Conservation (phyloP, 805 yeast species). For the Priceomyces carsonii region DNA sequence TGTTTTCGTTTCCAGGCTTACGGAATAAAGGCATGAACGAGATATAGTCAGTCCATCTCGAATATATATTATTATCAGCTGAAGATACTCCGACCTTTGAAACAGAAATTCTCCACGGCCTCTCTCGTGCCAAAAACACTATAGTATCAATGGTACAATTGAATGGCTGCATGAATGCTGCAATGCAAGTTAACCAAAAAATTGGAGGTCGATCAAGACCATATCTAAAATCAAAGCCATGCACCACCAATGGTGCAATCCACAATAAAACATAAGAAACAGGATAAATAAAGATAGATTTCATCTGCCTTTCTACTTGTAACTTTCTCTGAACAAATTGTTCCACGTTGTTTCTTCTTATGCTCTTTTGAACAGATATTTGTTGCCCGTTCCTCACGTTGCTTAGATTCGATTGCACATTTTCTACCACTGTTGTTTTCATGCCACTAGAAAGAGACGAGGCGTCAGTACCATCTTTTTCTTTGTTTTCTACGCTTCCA, state of each 20-base stretch:
- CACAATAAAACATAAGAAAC: slow-evolving; percentile 5
- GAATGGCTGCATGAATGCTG: slow-evolving; percentile 8
- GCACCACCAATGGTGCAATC: slow-evolving; percentile 5
- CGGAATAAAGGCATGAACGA: slow-evolving; percentile 3
- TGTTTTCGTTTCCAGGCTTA: background rate
- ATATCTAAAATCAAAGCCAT: slow-evolving; percentile 2
- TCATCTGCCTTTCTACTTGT: slow-evolving; percentile 3
- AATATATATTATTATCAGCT: background rate
- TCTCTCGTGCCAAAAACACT: slow-evolving; percentile 4
- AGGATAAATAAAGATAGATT: slow-evolving; percentile 5
- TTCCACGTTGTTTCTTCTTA: background rate
- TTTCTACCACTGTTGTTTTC: too few relatives aligned
- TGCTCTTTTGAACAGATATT: background rate
- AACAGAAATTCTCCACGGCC: slow-evolving; percentile 4
- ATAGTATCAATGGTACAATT: slow-evolving; percentile 6
- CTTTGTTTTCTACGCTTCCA: too few relatives aligned
- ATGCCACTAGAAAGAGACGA: background rate
- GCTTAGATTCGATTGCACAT: too few relatives aligned
- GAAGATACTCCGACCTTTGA: background rate
- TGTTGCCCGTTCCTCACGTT: background rate
- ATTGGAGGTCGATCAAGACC: slow-evolving; percentile 2
- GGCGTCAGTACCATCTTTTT: background rate
- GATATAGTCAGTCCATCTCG: slow-evolving; percentile 1
- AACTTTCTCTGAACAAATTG: background rate
- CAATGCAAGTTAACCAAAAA: slow-evolving; percentile 4